A percentile compares a stretch with the other conserved stretches of the same genome.
Evolutionary conservation across 305 asterid species (phyloP).

Genomic region (Fraxinus xanthoxyloides): DNA sequence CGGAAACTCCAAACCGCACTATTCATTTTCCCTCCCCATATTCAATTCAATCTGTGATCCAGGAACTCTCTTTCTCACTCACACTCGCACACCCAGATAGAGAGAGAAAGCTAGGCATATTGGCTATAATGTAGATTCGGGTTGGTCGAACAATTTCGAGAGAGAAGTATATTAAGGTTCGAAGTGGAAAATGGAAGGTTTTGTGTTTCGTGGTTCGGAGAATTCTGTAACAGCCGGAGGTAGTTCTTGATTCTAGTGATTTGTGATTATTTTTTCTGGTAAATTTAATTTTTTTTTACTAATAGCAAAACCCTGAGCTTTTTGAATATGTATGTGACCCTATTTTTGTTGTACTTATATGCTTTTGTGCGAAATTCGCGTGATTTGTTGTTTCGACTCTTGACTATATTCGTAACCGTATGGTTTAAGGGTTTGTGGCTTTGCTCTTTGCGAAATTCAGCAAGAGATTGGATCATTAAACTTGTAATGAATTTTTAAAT

Average conservation of each 20-base stretch:
- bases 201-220: slow-evolving; percentile 22
- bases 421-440: background rate
- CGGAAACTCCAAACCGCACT: background rate
- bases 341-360: background rate
- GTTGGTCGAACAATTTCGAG: background rate
- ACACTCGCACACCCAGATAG: background rate
- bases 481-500: background rate
- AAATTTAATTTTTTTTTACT: background rate
- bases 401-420: background rate
- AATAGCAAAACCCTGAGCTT: background rate
- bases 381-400: background rate
- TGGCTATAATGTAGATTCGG: background rate
- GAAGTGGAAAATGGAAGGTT: slow-evolving; percentile 23
- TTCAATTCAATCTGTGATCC: background rate
- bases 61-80: background rate
- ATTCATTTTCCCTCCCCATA: background rate
- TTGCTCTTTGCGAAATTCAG: background rate
- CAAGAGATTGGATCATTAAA: background rate
- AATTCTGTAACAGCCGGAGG: slow-evolving; percentile 25
- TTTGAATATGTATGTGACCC: background rate
- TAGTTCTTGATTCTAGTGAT: background rate
- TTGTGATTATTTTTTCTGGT: background rate
- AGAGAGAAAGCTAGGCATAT: background rate
- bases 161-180: background rate
- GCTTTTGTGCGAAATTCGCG: background rate